A percentile compares a stretch with the other conserved stretches of the same genome.
Evolutionary conservation across 192 early-diverging fungal genomes (phyloP).

Genomic region (Rhizoclosmatium globosum): DNA sequence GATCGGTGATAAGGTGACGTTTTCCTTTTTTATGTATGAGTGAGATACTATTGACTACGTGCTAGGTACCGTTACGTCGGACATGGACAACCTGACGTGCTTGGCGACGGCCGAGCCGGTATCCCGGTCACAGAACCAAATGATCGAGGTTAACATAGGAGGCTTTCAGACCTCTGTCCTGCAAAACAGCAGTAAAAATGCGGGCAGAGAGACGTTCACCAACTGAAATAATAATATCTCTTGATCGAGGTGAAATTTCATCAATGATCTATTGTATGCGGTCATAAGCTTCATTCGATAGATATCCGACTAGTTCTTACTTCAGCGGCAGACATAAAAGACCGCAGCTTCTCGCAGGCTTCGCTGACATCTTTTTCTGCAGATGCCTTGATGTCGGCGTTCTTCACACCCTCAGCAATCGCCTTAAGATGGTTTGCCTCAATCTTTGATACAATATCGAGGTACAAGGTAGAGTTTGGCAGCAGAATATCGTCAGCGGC

Average conservation of each 20-base stretch:
- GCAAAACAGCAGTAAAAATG: constrained; percentile 85
- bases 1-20: too few species aligned
- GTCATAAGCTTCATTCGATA: not conserved
- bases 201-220: constrained; percentile 95
- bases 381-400: constrained; percentile 42
- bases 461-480: constrained; percentile 73
- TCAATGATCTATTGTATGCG: constrained; percentile 73
- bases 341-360: constrained; percentile 80
- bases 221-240: constrained; percentile 92
- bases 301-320: constrained; percentile 46
- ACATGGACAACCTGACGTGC: too few species aligned
- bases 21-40: too few species aligned
- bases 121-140: too few species aligned
- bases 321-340: constrained; percentile 92
- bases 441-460: constrained; percentile 85
- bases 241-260: constrained; percentile 95
- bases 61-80: too few species aligned
- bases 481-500: constrained; percentile 77
- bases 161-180: constrained; percentile 78
- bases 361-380: constrained; percentile 72
- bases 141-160: constrained; percentile 89
- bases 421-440: constrained; percentile 81
- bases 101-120: too few species aligned
- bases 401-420: constrained; percentile 53
- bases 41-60: too few species aligned